Evolutionary conservation across 2,329 filamentous ascomycete species (phyloP).

Genomic region (Claviceps purpurea): DNA sequence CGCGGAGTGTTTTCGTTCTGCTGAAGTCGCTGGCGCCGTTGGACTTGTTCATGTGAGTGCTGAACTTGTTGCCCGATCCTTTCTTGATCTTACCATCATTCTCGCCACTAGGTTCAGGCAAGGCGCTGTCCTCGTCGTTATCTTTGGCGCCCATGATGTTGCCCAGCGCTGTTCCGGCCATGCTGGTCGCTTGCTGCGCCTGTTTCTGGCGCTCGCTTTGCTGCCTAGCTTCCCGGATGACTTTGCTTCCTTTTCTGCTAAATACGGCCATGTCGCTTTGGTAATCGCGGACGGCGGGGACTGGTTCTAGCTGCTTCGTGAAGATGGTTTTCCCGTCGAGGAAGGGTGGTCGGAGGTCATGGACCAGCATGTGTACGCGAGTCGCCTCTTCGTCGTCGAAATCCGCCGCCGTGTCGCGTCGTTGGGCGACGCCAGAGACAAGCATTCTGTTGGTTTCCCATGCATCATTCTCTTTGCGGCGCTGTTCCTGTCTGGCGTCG

Average conservation of each 20-base stretch:
- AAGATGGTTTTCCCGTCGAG: conserved; percentile 91
- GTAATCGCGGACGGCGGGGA: conserved; percentile 81
- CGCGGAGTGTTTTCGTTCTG: conserved; percentile 74
- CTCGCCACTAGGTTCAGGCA: conserved; percentile 61
- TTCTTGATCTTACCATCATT: conserved; percentile 41
- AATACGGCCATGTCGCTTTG: conserved; percentile 99
- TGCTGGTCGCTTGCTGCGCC: conserved; percentile 85
- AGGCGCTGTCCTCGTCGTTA: conserved; percentile 79
- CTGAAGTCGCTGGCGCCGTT: conserved; percentile 85
- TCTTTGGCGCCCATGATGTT: conserved; percentile 95
- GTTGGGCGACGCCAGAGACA: conserved; percentile 86
- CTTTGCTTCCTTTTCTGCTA: conserved; percentile 83
- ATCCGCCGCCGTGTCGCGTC: conserved; percentile 66
- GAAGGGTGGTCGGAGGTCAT: conserved; percentile 89
- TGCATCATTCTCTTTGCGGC: conserved; percentile 87
- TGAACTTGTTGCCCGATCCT: conserved; percentile 56
- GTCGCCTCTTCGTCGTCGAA: conserved; percentile 89
- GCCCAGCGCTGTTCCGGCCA: conserved; percentile 81
- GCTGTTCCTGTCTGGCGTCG: conserved; percentile 61
- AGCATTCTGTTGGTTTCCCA: conserved; percentile 99
- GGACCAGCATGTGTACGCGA: conserved; percentile 79
- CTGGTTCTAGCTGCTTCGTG: conserved; percentile 90
- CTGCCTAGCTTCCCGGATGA: conserved; percentile 82
- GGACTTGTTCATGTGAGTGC: conserved; percentile 75
- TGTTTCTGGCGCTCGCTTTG: conserved; percentile 89